Percentiles rank a stretch among this genome's conserved stretches.
These are phyloP conservation scores for Aegilops tauschii DNA, from an alignment of 176 grass and related monocot species.

Conservation along the genomic window DNA sequence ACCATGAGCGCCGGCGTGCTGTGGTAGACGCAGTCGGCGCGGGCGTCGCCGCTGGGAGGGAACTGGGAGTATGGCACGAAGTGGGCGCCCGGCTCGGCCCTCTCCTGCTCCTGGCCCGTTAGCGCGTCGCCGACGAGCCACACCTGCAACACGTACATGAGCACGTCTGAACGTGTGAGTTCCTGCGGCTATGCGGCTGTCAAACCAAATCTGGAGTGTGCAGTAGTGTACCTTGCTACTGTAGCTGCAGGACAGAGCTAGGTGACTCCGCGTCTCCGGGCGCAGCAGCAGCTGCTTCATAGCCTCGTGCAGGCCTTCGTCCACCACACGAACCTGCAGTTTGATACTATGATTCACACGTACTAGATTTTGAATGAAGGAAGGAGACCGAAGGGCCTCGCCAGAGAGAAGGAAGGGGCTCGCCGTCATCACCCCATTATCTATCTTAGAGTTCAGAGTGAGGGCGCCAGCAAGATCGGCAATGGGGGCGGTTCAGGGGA, in stretches of 20 bases:
- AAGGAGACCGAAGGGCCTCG: too few species aligned
- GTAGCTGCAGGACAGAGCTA: conserved; percentile 29
- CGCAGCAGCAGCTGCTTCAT: conserved; percentile 27
- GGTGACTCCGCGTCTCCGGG: conserved; percentile 9
- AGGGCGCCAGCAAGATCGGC: too few species aligned
- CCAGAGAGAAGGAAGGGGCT: too few species aligned
- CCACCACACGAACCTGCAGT: conserved; percentile 42
- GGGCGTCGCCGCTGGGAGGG: conserved; percentile 27
- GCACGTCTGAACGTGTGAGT: background rate
- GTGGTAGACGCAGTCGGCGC: conserved; percentile 57
- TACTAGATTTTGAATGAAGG: too few species aligned
- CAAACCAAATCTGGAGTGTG: background rate
- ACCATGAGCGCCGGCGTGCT: conserved; percentile 60
- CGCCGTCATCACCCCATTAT: too few species aligned
- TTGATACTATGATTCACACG: too few species aligned
- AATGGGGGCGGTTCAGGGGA: too few species aligned
- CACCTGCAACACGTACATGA: conserved; percentile 3
- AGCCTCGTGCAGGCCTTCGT: conserved; percentile 24
- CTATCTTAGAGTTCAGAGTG: too few species aligned
- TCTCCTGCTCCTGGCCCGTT: conserved; percentile 49
- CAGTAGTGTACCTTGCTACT: conserved; percentile 27
- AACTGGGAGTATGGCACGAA: conserved; percentile 74
- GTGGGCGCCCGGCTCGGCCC: conserved; percentile 33
- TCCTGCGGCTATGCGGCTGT: too few species aligned
- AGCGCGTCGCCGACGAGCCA: conserved; percentile 61